Evolutionary conservation across 352 stramenopile species (phyloP).

Genomic region (Phytophthora chlamydospora): DNA sequence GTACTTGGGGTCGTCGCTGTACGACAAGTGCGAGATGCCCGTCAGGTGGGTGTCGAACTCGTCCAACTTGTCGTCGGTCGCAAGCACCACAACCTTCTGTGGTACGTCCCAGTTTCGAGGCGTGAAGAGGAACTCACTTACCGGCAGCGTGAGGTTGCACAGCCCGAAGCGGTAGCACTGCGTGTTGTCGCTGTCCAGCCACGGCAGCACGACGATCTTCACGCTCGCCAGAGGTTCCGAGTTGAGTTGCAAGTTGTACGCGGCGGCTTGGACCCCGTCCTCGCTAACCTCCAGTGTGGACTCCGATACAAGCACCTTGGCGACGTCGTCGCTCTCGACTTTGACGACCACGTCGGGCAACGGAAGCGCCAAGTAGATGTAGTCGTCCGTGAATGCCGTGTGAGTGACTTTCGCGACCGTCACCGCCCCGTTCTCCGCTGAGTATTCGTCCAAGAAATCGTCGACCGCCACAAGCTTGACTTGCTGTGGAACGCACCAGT

Average conservation of each 20-base stretch:
- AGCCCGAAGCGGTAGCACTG: conserved; percentile 76
- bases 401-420: conserved; percentile 74
- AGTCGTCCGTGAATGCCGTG: conserved; percentile 66
- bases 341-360: conserved; percentile 48
- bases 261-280: conserved; percentile 43
- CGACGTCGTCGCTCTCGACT: conserved; percentile 68
- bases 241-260: conserved; percentile 60
- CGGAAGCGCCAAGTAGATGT: conserved; percentile 56
- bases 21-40: conserved; percentile 73
- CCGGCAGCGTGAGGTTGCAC: conserved; percentile 71
- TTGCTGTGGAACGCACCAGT: conserved; percentile 71
- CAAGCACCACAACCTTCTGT: conserved; percentile 56
- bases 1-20: conserved; percentile 75
- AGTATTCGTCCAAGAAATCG: conserved; percentile 66
- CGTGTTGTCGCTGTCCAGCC: conserved; percentile 62
- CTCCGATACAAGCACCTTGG: conserved; percentile 66
- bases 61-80: conserved; percentile 72
- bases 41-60: conserved; percentile 69
- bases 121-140: conserved; percentile 64
- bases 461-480: conserved; percentile 58
- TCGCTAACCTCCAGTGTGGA: conserved; percentile 61
- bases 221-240: conserved; percentile 70
- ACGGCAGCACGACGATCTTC: conserved; percentile 66
- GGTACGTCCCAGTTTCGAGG: conserved; percentile 66
- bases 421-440: conserved; percentile 42